Evolutionary conservation across 2,329 filamentous ascomycete genomes (phyloP).

Genomic region (Paecilomyces sp.): DNA sequence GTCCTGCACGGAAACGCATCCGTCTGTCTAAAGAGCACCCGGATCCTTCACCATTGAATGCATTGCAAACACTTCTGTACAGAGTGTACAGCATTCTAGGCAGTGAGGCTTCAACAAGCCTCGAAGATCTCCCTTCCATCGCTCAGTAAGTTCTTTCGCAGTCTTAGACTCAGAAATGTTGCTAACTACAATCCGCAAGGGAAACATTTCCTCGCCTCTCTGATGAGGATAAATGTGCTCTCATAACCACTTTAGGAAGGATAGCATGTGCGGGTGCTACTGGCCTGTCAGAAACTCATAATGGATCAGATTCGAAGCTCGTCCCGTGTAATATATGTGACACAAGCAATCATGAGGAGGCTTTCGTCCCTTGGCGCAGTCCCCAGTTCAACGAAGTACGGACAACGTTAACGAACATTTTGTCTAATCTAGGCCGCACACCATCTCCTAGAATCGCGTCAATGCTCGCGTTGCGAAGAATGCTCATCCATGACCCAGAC

Average conservation of each 20-base stretch:
- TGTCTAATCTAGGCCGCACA: constrained; percentile 39
- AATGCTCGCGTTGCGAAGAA: constrained; percentile 63
- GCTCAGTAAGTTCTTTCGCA: constrained; percentile 40
- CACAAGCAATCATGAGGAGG: constrained; percentile 13
- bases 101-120: constrained; percentile 21
- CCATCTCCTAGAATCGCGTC: constrained; percentile 60
- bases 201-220: constrained; percentile 40
- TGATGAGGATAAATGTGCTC: constrained; percentile 45
- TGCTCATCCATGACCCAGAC: constrained; percentile 60
- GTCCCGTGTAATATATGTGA: constrained; percentile 34
- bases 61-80: constrained; percentile 25
- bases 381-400: constrained; percentile 25
- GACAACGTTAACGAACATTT: constrained; percentile 37
- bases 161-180: not conserved
- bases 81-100: constrained; percentile 27
- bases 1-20: constrained; percentile 24
- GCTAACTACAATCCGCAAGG: constrained; percentile 18
- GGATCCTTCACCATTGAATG: constrained; percentile 21
- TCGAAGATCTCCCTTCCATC: constrained; percentile 35
- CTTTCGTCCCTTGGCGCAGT: constrained; percentile 7
- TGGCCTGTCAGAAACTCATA: constrained; percentile 31
- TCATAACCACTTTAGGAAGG: constrained; percentile 50
- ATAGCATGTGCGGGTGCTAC: constrained; percentile 51
- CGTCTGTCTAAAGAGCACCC: constrained; percentile 26
- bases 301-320: constrained; percentile 11